Evolutionary conservation across 805 yeast genomes (phyloP).

Genomic region (Zygotorulaspora florentina): DNA sequence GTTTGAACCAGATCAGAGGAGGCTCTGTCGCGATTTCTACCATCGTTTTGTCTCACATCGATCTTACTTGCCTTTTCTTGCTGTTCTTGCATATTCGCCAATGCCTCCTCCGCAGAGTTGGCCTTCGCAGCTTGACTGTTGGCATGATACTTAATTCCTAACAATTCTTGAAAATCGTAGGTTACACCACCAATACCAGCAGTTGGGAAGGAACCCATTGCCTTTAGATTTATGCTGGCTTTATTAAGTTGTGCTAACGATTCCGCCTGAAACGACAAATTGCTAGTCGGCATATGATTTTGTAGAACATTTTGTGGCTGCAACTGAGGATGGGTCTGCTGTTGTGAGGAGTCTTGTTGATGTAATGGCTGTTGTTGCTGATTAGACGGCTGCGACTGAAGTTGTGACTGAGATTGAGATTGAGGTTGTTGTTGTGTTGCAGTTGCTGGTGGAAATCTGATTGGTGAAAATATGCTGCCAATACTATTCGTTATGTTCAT

Average conservation of each 20-base stretch:
- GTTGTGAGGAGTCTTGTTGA: slow-evolving; percentile 15
- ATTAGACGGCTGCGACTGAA: slow-evolving; percentile 6
- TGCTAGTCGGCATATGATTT: slow-evolving; percentile 6
- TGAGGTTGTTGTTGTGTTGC: slow-evolving; percentile 21
- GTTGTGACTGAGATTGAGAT: slow-evolving; percentile 24
- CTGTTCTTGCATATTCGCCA: slow-evolving; percentile 33
- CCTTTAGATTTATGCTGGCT: slow-evolving; percentile 21
- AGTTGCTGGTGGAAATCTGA: slow-evolving; percentile 14
- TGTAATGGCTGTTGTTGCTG: slow-evolving; percentile 18
- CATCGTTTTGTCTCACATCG: slow-evolving; percentile 2
- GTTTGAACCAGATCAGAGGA: slow-evolving; percentile 16
- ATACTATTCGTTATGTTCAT: slow-evolving; percentile 29
- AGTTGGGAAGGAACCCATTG: slow-evolving; percentile 27
- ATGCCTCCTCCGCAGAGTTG: slow-evolving; percentile 29
- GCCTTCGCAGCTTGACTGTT: slow-evolving; percentile 25
- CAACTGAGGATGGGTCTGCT: slow-evolving; percentile 10
- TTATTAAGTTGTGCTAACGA: slow-evolving; percentile 21
- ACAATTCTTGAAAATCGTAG: slow-evolving; percentile 29
- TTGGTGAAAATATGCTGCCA: slow-evolving; percentile 26
- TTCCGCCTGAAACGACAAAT: slow-evolving; percentile 18
- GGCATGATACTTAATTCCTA: slow-evolving; percentile 20
- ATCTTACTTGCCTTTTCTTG: slow-evolving; percentile 20
- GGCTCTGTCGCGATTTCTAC: slow-evolving; percentile 1
- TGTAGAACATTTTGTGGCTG: slow-evolving; percentile 11
- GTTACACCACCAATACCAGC: slow-evolving; percentile 34